phyloP scores from a whole-genome alignment of 2,329 filamentous ascomycete species.

The Diaporthe sp. region DNA sequence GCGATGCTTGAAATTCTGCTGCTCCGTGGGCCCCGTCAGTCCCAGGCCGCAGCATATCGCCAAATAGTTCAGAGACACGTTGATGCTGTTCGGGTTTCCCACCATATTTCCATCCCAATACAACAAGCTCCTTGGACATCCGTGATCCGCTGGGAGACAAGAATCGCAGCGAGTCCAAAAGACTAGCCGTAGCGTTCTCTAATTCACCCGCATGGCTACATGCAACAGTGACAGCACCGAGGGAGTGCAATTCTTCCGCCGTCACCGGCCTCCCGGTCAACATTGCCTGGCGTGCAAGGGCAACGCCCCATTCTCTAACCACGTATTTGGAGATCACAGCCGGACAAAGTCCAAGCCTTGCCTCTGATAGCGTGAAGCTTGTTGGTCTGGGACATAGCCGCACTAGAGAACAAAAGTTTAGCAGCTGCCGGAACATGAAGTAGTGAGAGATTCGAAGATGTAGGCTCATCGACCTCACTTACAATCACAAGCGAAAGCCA shows the following conservation, averaged over 20 bases:
- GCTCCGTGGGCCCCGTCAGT: background rate
- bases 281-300: background rate
- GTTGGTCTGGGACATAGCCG: background rate
- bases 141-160: background rate
- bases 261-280: background rate
- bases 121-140: background rate
- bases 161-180: background rate
- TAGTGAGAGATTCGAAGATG: background rate
- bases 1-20: background rate
- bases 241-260: background rate
- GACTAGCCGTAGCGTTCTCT: background rate
- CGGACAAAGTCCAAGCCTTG: background rate
- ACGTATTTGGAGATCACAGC: background rate
- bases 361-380: slow-evolving; percentile 1
- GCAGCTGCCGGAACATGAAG: background rate
- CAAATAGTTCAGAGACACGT: background rate
- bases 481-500: slow-evolving; percentile 6
- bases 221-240: background rate
- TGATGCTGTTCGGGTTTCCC: background rate
- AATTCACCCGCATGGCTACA: background rate
- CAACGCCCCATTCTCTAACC: background rate
- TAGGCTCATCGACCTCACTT: background rate
- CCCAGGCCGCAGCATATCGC: background rate
- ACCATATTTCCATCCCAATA: background rate
- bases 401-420: background rate